Evolutionary conservation across 495 filamentous ascomycete species (phyloP).

Genomic region (Parachaetomium inaequale): DNA sequence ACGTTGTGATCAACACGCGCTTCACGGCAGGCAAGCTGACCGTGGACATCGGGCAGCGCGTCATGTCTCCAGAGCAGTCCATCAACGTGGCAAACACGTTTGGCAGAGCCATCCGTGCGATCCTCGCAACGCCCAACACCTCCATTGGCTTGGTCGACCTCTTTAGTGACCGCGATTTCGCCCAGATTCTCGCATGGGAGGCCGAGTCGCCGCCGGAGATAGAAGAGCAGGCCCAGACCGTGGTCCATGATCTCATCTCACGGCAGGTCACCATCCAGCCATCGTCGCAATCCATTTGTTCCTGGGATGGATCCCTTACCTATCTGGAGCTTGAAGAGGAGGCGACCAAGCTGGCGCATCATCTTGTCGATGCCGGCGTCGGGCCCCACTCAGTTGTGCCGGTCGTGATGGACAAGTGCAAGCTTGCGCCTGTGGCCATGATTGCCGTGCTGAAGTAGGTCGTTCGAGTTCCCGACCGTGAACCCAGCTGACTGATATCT

Average conservation of each 20-base stretch:
- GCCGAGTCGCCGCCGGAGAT: slow-evolving; percentile 21
- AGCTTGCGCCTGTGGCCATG: slow-evolving; percentile 47
- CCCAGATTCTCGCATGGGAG: slow-evolving; percentile 43
- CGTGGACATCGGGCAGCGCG: slow-evolving; percentile 43
- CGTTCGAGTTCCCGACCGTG: neutral
- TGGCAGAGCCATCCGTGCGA: slow-evolving; percentile 42
- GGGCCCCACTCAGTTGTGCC: slow-evolving; percentile 44
- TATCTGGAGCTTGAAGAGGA: slow-evolving; percentile 41
- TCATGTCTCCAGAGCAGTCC: slow-evolving; percentile 42
- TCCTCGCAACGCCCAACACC: slow-evolving; percentile 36
- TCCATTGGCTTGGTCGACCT: slow-evolving; percentile 40
- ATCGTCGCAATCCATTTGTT: slow-evolving; percentile 41
- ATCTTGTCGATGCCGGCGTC: slow-evolving; percentile 41
- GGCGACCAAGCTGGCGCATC: slow-evolving; percentile 38
- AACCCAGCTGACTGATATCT: neutral
- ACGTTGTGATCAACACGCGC: slow-evolving; percentile 41
- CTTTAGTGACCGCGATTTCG: slow-evolving; percentile 43
- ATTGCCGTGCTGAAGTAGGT: slow-evolving; percentile 46
- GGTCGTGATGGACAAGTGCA: slow-evolving; percentile 45
- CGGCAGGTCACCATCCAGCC: slow-evolving; percentile 35
- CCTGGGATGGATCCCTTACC: slow-evolving; percentile 45
- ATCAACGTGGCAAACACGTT: slow-evolving; percentile 41
- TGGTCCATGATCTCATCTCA: slow-evolving; percentile 38
- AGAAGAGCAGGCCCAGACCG: slow-evolving; percentile 24
- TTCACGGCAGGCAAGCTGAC: slow-evolving; percentile 37